phyloP scores from a whole-genome alignment of 164 flowering plant species.

The Umbilicus rupestris region DNA sequence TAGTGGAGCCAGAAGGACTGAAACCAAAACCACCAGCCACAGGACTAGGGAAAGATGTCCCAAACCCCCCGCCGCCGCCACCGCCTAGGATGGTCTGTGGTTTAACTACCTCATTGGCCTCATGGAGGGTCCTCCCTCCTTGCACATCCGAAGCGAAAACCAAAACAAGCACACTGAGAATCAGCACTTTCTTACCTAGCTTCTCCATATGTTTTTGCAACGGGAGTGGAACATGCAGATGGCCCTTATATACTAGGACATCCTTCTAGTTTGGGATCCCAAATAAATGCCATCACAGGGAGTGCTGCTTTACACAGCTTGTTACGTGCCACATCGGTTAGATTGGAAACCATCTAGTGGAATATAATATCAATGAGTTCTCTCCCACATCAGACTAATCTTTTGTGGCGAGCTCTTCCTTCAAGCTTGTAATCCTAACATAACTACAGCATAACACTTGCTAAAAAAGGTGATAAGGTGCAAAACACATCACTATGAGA shows the following conservation, averaged over 20 bases:
- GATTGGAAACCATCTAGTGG: too few relatives aligned
- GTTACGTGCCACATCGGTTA: too few relatives aligned
- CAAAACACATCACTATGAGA: not conserved
- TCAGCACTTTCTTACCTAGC: not conserved
- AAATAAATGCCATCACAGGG: not conserved
- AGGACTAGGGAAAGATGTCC: not conserved
- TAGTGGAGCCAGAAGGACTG: not conserved
- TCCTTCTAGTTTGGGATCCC: not conserved
- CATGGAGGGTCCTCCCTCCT: not conserved
- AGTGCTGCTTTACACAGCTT: not conserved
- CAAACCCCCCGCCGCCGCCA: not conserved
- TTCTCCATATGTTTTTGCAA: not conserved
- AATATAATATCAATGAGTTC: too few relatives aligned
- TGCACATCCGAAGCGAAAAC: not conserved
- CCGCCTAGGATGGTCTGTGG: not conserved
- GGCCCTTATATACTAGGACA: not conserved
- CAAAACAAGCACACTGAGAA: not conserved
- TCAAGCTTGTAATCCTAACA: too few relatives aligned
- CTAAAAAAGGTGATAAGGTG: too few relatives aligned
- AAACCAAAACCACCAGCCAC: not conserved
- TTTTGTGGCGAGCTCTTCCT: too few relatives aligned
- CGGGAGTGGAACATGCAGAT: not conserved
- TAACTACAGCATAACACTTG: too few relatives aligned
- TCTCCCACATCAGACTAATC: too few relatives aligned
- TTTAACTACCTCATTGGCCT: not conserved